Percentiles rank a stretch among this genome's conserved stretches.
Evolutionary conservation across 257 asterid genomes (phyloP).

Genomic region (Plantago elongata): DNA sequence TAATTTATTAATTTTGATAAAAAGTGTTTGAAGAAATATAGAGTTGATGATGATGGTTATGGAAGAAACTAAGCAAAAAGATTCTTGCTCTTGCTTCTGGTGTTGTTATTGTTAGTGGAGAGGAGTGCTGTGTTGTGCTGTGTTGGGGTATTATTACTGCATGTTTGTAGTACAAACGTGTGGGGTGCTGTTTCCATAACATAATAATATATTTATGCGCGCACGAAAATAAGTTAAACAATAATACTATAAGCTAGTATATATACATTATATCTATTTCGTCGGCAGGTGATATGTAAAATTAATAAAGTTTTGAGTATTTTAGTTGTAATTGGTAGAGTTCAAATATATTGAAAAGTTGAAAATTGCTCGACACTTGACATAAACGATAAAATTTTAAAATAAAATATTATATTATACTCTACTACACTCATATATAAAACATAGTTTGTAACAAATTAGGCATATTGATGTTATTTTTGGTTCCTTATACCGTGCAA

Average conservation of each 20-base stretch:
- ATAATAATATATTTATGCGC: background rate
- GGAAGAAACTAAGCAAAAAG: conserved; percentile 18
- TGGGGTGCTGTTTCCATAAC: conserved; percentile 13
- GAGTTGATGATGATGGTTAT: conserved; percentile 29
- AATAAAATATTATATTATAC: too few species aligned
- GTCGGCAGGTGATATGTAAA: background rate
- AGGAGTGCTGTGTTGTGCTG: too few species aligned
- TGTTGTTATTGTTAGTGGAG: conserved; percentile 28
- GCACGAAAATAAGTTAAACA: background rate
- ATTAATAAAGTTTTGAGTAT: too few species aligned
- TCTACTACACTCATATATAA: too few species aligned
- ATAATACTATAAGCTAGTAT: too few species aligned
- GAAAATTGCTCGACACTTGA: too few species aligned
- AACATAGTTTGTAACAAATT: too few species aligned
- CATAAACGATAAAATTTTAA: too few species aligned
- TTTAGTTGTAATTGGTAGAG: too few species aligned
- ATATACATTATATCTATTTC: background rate
- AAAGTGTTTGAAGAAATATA: conserved; percentile 17
- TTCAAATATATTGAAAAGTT: too few species aligned
- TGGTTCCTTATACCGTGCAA: too few species aligned
- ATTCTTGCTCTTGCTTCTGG: background rate
- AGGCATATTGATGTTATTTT: too few species aligned
- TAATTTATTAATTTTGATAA: conserved; percentile 3
- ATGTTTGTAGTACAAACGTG: conserved; percentile 38
- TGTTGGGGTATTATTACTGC: conserved; percentile 37